Evolutionary conservation across 2,329 filamentous ascomycete genomes (phyloP).

Genomic region (Aspergillus persii): DNA sequence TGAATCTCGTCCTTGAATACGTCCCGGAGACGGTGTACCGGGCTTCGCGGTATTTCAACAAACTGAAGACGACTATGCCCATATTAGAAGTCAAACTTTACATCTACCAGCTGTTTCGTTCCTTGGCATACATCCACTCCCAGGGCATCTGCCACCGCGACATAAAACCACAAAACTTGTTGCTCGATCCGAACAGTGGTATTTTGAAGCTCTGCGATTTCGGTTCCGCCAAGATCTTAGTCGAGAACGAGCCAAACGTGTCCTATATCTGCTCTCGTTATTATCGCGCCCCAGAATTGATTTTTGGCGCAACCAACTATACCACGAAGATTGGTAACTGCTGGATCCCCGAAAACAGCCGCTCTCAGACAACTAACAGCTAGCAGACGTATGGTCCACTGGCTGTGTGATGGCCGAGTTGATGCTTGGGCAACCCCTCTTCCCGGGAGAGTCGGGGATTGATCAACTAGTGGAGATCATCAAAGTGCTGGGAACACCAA

Average conservation of each 20-base stretch:
- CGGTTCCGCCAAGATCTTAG: slow-evolving; percentile 95
- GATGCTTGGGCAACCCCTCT: slow-evolving; percentile 96
- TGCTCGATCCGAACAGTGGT: slow-evolving; percentile 86
- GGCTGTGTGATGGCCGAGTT: slow-evolving; percentile 99
- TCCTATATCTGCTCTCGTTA: slow-evolving; percentile 99
- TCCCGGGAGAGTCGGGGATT: slow-evolving; percentile 97
- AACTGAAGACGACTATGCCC: slow-evolving; percentile 99
- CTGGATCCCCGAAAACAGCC: not conserved
- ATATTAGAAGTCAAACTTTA: slow-evolving; percentile 98
- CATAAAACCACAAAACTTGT: slow-evolving; percentile 97
- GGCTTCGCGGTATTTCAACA: slow-evolving; percentile 98
- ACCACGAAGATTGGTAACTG: slow-evolving; percentile 96
- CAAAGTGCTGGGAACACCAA: slow-evolving; percentile 95
- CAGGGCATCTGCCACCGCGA: slow-evolving; percentile 98
- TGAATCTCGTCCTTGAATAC: slow-evolving; percentile 96
- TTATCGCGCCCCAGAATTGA: slow-evolving; percentile 95
- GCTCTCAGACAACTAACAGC: slow-evolving; percentile 11
- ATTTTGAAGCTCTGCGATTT: slow-evolving; percentile 98
- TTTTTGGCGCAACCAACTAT: slow-evolving; percentile 98
- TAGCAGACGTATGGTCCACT: slow-evolving; percentile 93
- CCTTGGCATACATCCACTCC: slow-evolving; percentile 97
- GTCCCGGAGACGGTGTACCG: slow-evolving; percentile 98
- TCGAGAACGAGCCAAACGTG: slow-evolving; percentile 98
- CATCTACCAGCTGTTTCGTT: slow-evolving; percentile 98
- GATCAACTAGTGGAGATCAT: slow-evolving; percentile 99